Conservation (phyloP, 139 green algal genomes). For the Ettlia oleoabundans region DNA sequence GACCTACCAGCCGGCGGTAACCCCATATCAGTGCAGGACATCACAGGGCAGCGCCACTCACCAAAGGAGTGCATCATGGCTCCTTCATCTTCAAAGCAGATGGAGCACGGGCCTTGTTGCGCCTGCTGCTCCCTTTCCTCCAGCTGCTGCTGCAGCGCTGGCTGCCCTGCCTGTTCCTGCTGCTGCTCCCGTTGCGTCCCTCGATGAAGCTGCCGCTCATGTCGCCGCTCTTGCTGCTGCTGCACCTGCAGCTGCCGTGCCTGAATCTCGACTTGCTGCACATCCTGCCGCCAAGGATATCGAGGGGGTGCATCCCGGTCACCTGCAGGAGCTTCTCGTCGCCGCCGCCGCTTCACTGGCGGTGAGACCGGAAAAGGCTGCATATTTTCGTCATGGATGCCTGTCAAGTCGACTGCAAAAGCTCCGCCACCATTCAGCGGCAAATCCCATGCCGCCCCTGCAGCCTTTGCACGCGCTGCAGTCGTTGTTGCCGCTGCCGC, state of each 20-base stretch:
- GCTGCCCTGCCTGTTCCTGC: not conserved
- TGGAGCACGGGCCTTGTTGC: slow-evolving; percentile 6
- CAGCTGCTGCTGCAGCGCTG: not conserved
- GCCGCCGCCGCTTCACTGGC: not conserved
- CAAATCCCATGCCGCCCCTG: not conserved
- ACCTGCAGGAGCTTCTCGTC: too few relatives aligned
- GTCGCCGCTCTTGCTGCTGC: not conserved
- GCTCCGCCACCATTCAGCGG: too few relatives aligned
- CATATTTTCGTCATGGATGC: not conserved
- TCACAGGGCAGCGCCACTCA: not conserved
- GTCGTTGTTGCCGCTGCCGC: not conserved
- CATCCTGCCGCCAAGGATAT: not conserved
- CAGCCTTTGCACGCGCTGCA: not conserved
- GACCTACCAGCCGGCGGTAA: too few relatives aligned
- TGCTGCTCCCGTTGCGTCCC: not conserved
- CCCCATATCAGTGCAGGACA: too few relatives aligned
- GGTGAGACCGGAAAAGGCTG: not conserved
- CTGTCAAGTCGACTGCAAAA: not conserved
- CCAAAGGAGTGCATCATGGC: slow-evolving; percentile 25
- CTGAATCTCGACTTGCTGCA: not conserved
- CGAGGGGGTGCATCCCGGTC: too few relatives aligned
- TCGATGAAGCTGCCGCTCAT: not conserved
- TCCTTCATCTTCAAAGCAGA: slow-evolving; percentile 27
- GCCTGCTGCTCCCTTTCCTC: not conserved
- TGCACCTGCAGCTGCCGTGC: not conserved